These are phyloP conservation scores for Clonostachys rhizophaga DNA, from an alignment of 2,329 filamentous ascomycete genomes.

Conservation along the genomic window DNA sequence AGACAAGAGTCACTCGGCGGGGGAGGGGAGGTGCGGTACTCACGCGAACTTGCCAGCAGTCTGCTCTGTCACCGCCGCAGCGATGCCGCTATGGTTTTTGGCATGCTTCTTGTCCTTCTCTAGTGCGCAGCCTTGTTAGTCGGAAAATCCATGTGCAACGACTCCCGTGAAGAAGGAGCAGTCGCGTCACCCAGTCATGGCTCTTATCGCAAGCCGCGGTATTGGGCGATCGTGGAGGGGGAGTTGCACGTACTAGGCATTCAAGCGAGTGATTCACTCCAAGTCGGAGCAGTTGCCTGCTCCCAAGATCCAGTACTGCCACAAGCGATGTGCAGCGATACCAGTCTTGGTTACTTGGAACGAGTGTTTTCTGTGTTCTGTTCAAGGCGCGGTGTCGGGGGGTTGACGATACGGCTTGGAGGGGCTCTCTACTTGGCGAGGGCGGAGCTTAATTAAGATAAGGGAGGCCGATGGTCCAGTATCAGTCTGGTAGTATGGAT, in stretches of 20 bases:
- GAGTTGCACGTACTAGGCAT: slow-evolving; percentile 23
- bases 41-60: slow-evolving; percentile 47
- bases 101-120: slow-evolving; percentile 52
- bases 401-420: too few relatives aligned
- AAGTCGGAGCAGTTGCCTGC: slow-evolving; percentile 21
- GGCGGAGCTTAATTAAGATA: too few relatives aligned
- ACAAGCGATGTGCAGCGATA: not conserved
- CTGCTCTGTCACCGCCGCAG: slow-evolving; percentile 48
- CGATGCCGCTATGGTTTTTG: slow-evolving; percentile 47
- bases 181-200: not conserved
- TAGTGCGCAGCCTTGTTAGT: slow-evolving; percentile 10
- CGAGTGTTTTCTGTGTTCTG: too few relatives aligned
- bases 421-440: too few relatives aligned
- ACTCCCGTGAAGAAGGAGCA: not conserved
- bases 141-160: slow-evolving; percentile 6
- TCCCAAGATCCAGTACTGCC: slow-evolving; percentile 1
- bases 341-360: not conserved
- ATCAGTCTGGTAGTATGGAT: too few relatives aligned
- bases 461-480: too few relatives aligned
- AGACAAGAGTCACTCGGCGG: slow-evolving; percentile 3
- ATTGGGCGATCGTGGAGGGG: not conserved
- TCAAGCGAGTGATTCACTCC: slow-evolving; percentile 16
- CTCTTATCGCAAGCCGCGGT: too few relatives aligned
- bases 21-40: slow-evolving; percentile 15
- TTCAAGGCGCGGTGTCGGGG: too few relatives aligned